A percentile compares a stretch with the other conserved stretches of the same genome.
Conservation (phyloP, 225 moss, liverwort and hornwort species). For the Physcomitrium patens region DNA sequence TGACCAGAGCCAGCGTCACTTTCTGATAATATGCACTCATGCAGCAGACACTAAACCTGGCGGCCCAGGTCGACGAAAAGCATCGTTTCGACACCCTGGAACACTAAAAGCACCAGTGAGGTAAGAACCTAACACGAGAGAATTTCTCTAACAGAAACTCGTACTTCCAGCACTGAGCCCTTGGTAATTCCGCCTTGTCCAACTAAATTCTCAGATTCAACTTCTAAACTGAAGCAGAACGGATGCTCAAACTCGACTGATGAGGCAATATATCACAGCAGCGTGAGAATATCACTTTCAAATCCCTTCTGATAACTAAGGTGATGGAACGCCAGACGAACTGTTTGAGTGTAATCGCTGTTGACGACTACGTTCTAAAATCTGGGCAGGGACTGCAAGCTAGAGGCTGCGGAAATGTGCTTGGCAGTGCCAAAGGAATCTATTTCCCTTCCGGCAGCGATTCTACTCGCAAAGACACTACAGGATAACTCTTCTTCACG, state of each 20-base stretch:
- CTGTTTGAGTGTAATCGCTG: neutral
- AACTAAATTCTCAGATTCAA: neutral
- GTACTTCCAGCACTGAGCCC: neutral
- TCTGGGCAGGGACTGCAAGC: neutral
- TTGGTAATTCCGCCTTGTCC: neutral
- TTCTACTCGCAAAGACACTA: neutral
- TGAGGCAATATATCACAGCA: neutral
- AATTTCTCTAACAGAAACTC: neutral
- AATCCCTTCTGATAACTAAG: no score
- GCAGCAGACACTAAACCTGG: neutral
- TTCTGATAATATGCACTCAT: neutral
- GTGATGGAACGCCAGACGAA: neutral
- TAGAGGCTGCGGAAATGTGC: neutral
- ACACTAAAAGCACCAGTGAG: neutral
- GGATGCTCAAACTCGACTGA: constrained; percentile 11
- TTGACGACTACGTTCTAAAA: neutral
- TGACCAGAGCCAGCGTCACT: neutral
- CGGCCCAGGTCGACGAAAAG: neutral
- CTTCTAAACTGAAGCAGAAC: neutral
- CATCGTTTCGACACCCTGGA: no score
- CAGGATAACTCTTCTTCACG: constrained; percentile 6
- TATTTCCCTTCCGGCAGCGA: constrained; percentile 24
- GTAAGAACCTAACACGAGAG: neutral
- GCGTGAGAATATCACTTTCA: neutral
- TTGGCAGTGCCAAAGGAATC: neutral